Evolutionary conservation across 768 basidiomycete genomes (phyloP).

Genomic region (Chalciporus pseudorubinellus): DNA sequence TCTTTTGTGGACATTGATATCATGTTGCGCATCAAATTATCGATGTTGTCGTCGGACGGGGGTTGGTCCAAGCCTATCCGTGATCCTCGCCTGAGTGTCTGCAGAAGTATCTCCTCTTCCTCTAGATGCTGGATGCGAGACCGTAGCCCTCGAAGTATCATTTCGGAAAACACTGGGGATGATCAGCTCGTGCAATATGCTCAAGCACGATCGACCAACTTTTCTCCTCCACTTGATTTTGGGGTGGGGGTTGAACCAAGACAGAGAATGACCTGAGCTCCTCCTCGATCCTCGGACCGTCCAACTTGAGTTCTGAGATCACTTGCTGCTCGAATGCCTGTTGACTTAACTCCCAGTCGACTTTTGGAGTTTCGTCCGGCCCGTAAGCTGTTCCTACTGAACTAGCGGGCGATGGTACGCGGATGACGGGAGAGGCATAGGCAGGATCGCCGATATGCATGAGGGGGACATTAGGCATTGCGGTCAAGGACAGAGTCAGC

Average conservation of each 20-base stretch:
- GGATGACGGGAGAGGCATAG: slow-evolving; percentile 46
- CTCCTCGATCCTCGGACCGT: slow-evolving; percentile 38
- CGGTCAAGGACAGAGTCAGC: not conserved
- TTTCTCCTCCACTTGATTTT: slow-evolving; percentile 38
- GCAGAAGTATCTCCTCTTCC: slow-evolving; percentile 44
- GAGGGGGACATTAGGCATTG: slow-evolving; percentile 30
- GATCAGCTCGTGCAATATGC: slow-evolving; percentile 1
- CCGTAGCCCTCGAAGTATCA: slow-evolving; percentile 40
- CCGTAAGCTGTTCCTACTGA: slow-evolving; percentile 48
- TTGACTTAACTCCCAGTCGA: slow-evolving; percentile 38
- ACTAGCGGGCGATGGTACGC: slow-evolving; percentile 45
- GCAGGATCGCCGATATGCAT: slow-evolving; percentile 36
- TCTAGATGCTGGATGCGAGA: slow-evolving; percentile 39
- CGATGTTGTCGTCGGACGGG: slow-evolving; percentile 38
- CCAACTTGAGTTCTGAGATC: slow-evolving; percentile 34
- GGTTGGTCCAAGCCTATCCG: slow-evolving; percentile 34
- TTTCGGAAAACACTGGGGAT: slow-evolving; percentile 33
- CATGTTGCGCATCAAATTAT: slow-evolving; percentile 42
- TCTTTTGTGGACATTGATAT: slow-evolving; percentile 28
- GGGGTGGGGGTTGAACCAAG: slow-evolving; percentile 33
- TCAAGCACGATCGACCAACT: slow-evolving; percentile 27
- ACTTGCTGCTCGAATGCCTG: slow-evolving; percentile 38
- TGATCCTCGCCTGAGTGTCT: slow-evolving; percentile 36
- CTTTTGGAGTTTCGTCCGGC: slow-evolving; percentile 43
- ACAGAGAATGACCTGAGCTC: slow-evolving; percentile 29